Conservation (phyloP, 352 stramenopile species). For the Phytophthora pluvialis region DNA sequence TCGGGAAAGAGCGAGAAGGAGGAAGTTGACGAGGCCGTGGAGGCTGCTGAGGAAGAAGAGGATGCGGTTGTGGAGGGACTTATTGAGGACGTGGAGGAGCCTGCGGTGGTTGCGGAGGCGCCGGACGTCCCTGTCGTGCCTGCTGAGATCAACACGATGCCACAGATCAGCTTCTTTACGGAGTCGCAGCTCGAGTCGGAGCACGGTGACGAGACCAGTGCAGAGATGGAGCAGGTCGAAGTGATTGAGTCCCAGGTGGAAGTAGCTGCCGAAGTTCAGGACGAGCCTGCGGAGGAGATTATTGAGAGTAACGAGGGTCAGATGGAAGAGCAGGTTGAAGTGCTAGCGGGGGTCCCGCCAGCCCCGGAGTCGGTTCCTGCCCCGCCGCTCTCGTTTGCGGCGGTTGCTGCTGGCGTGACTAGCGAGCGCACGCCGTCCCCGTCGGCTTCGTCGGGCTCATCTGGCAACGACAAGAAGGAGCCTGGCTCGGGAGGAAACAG, state of each 20-base stretch:
- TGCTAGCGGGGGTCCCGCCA: constrained; percentile 13
- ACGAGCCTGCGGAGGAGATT: constrained; percentile 27
- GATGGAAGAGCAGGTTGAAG: constrained; percentile 25
- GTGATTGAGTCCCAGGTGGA: constrained; percentile 20
- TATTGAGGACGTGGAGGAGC: constrained; percentile 5
- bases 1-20: constrained; percentile 11
- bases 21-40: not conserved
- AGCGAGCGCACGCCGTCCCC: constrained; percentile 30
- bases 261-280: constrained; percentile 21
- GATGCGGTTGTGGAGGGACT: constrained; percentile 4
- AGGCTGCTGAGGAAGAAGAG: not conserved
- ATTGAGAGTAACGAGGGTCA: constrained; percentile 8
- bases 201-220: constrained; percentile 15
- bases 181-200: constrained; percentile 67
- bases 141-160: constrained; percentile 50
- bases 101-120: constrained; percentile 11
- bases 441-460: constrained; percentile 33
- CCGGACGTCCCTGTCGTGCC: constrained; percentile 28
- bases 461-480: constrained; percentile 34
- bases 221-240: constrained; percentile 5
- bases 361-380: constrained; percentile 31
- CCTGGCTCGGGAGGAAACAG: constrained; percentile 20
- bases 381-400: constrained; percentile 62
- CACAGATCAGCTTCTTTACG: constrained; percentile 88
- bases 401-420: constrained; percentile 35